Evolutionary conservation across 2,329 filamentous ascomycete genomes (phyloP), one percentile per base, ranked within the genome.

Genomic region (Beauveria rudraprayagi): DNA sequence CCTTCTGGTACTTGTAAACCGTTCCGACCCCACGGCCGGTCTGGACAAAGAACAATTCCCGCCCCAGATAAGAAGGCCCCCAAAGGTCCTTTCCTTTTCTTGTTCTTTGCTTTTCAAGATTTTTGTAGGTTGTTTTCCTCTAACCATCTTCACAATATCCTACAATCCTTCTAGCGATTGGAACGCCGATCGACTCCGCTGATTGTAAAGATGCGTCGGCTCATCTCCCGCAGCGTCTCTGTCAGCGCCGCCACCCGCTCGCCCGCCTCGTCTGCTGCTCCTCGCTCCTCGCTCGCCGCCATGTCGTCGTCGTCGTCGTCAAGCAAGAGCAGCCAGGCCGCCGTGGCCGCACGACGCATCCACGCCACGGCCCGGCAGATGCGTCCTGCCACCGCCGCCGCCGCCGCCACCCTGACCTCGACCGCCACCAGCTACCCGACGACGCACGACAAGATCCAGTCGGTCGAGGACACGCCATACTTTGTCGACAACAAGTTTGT

Each of bases 401-500:
- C 79, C 17, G 77, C 79, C 62, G 77, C 77, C 52, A 78, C 79
- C 17, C 75, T 85, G 58, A 77, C 80, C 48, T 83, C 80, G 60
- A 83, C 80, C 22, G 77, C 83, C 11, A 80, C 80, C 52, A 81
- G 76, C 71, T 93, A 87, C 73, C 89, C 88, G 28, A 88, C 80
- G 60, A 85, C 80, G 24, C 90, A 94, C 77, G 86, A 89, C 59
- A 85, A 85, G 76, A 86, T 91, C 68, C 70, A 82, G 66, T 75
- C 83, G 62, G 85, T 88, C 43, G 76, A 82, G 67, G 84, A 92
- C 72, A 93, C 90, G 16, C 88, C 86, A 30, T 92, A 89, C 78
- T 94, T 94, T 73, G 72, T 94, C 67, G 83, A 94, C 80, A 94
- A 94, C 77, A 77, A 88, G 72, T 92, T 93, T 71, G 77, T 87